Base-by-base conservation (phyloP, 257 asterid species). In the Coffea eugenioides region DNA sequence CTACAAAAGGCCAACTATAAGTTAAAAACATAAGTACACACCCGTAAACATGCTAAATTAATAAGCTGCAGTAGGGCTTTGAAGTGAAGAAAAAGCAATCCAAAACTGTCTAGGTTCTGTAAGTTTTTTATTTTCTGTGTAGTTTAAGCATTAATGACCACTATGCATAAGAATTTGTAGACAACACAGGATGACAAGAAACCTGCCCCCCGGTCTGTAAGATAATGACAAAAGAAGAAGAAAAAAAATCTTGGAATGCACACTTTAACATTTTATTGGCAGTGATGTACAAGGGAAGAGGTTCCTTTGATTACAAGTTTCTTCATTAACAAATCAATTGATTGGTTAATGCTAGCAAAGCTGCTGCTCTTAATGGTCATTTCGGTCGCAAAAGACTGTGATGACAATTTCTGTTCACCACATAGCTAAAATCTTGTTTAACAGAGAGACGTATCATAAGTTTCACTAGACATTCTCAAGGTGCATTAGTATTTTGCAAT, bases 1-100 rank as follows among this genome's bases (percentile, higher is more conserved):
- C 98, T 92, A 88, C 85, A 89, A 85, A 39, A 54, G 27, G 69
- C 54, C 59, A 79, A 76, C 36, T 52, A 31, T 65, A 71, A 77
- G 80, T 54, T 67, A 61, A 65, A 73, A 68, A 36, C 14, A 21
- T 51, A 57, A 52, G 16, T 12, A 64, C 23, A 23, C 67, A 39
- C 69, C 69, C 14, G 49, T 39, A 34, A 57, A 36, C 3, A 36
- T 9, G 6, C 6, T 18, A 43, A 67, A 27, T 41, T 21, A 15
- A 36, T 49, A 5, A 23, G 12, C 9, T 36, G 9, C 4, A 13
- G 45, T 70, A 36, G 57, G 23, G 39, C 71, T 74, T 74, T 54
- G 49, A 49, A 48, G 20, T 16, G n/a, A 49, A 49, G 11, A 69
- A 68, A 57, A 71, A 13, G 57, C 54, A 45, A 57, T 20, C 25